Percentiles rank a stretch among this genome's conserved stretches.
phyloP scores from a whole-genome alignment of 2,329 filamentous ascomycete genomes.

The Mycogone perniciosa region DNA sequence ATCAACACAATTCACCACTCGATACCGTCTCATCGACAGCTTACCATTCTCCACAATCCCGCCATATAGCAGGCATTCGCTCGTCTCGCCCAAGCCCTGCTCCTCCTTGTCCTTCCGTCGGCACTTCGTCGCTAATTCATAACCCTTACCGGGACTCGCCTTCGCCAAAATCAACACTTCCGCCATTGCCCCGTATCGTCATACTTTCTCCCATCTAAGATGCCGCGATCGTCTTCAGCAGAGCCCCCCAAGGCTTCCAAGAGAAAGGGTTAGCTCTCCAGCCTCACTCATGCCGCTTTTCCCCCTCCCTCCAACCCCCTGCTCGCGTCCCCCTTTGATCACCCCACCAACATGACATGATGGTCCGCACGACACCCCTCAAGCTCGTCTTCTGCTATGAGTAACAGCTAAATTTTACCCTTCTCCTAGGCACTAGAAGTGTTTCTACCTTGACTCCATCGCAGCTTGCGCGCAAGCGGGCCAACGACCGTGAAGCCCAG shows the following conservation, averaged over 20 bases:
- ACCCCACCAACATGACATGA: not conserved
- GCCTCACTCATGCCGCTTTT: not conserved
- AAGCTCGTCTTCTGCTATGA: not conserved
- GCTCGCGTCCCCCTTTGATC: not conserved
- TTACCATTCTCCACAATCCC: no score
- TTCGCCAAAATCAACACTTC: not conserved
- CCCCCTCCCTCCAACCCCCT: not conserved
- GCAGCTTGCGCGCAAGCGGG: conserved; percentile 82
- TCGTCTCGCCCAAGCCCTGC: not conserved
- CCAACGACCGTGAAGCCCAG: conserved; percentile 88
- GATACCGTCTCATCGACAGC: no score
- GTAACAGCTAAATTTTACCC: not conserved
- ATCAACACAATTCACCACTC: no score
- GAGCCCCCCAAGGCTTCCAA: conserved; percentile 39
- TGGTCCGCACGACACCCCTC: not conserved
- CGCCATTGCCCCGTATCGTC: conserved; percentile 2
- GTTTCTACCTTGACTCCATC: conserved; percentile 83
- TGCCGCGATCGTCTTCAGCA: conserved; percentile 38
- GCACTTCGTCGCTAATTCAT: not conserved
- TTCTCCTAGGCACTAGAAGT: conserved; percentile 54
- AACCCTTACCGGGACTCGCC: not conserved
- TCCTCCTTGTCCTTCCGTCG: not conserved
- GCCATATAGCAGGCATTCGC: not conserved
- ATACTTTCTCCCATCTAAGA: conserved; percentile 17
- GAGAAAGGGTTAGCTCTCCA: conserved; percentile 36